phyloP scores from a whole-genome alignment of 2,329 filamentous ascomycete genomes.

The Trichothecium sympodiale region DNA sequence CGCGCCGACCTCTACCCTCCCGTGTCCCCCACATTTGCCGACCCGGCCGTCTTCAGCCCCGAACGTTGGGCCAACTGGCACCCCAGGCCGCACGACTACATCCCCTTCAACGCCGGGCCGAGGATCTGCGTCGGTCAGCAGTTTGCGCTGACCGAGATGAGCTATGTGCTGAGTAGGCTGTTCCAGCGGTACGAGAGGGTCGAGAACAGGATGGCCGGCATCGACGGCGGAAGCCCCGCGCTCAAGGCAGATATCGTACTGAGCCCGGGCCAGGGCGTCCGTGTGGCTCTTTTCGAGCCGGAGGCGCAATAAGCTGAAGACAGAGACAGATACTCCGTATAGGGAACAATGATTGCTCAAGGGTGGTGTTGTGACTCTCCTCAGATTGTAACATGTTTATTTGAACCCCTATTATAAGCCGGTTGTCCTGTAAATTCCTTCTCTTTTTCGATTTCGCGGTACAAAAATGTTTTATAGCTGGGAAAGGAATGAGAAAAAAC shows the following conservation, averaged over 20 bases:
- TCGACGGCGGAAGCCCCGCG: constrained; percentile 41
- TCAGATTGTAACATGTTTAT: too few species aligned
- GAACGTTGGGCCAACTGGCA: constrained; percentile 56
- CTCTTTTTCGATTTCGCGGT: too few species aligned
- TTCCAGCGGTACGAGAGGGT: constrained; percentile 61
- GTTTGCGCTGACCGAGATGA: constrained; percentile 69
- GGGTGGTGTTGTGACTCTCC: too few species aligned
- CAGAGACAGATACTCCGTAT: constrained; percentile 12
- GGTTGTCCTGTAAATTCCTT: too few species aligned
- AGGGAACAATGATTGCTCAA: background rate
- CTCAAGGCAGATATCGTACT: constrained; percentile 51
- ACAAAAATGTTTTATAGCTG: too few species aligned
- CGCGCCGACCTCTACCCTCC: constrained; percentile 50
- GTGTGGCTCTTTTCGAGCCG: constrained; percentile 32
- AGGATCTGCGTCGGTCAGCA: constrained; percentile 71
- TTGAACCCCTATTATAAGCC: too few species aligned
- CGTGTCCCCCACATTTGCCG: constrained; percentile 30
- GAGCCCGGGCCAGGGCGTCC: constrained; percentile 47
- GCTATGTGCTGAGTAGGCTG: constrained; percentile 59
- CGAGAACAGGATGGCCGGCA: constrained; percentile 42
- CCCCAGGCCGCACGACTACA: constrained; percentile 58
- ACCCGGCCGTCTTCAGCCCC: constrained; percentile 45
- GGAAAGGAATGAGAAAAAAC: too few species aligned
- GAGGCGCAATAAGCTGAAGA: too few species aligned
- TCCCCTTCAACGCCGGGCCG: constrained; percentile 66